A percentile compares a stretch with the other conserved stretches of the same genome.
These are phyloP conservation scores for Blastomyces parvus DNA, from an alignment of 2,329 filamentous ascomycete species.

Conservation along the genomic window DNA sequence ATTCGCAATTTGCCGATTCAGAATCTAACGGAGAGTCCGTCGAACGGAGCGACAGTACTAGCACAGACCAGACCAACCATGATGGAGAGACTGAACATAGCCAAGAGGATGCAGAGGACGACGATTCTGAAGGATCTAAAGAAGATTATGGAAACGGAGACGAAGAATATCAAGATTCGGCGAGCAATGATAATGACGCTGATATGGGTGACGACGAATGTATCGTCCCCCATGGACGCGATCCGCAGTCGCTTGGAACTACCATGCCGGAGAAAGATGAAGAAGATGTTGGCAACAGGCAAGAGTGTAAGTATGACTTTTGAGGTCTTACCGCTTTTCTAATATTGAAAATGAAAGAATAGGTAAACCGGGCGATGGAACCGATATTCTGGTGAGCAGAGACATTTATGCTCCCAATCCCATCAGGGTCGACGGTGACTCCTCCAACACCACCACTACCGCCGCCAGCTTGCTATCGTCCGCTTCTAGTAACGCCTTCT, in stretches of 20 bases:
- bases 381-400: constrained; percentile 1
- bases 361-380: neutral
- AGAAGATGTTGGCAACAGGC: neutral
- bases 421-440: neutral
- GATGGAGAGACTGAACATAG: neutral
- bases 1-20: constrained; percentile 4
- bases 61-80: neutral
- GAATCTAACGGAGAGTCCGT: constrained; percentile 3
- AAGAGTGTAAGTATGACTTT: neutral
- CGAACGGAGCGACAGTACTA: neutral
- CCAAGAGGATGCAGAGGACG: neutral
- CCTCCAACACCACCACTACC: neutral
- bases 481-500: neutral
- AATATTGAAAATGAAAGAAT: constrained; percentile 7
- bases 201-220: constrained; percentile 4
- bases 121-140: neutral
- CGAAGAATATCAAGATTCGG: neutral
- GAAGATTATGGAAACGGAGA: neutral
- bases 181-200: neutral
- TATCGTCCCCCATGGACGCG: neutral
- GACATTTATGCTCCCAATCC: neutral
- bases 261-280: neutral
- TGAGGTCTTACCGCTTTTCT: neutral
- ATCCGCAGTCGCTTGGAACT: no score
- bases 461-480: neutral